Evolutionary conservation across 495 filamentous ascomycete genomes (phyloP).

Genomic region (Xylaria acuta): DNA sequence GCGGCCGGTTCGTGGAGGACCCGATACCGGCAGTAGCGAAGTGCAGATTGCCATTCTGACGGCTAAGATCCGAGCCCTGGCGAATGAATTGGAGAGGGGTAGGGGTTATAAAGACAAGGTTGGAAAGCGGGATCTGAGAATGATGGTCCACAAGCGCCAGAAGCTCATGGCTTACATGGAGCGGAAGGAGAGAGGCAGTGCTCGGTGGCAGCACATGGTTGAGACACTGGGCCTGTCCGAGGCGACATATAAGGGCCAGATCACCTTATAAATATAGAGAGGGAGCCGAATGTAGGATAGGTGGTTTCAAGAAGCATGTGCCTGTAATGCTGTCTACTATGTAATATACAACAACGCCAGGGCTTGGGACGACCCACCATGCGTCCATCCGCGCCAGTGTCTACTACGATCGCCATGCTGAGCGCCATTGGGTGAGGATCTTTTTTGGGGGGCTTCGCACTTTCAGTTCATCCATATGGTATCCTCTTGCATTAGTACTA

Average conservation of each 20-base stretch:
- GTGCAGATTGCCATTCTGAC: slow-evolving; percentile 98
- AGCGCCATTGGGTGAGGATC: slow-evolving; percentile 17
- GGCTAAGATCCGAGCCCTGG: slow-evolving; percentile 85
- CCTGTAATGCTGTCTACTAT: slow-evolving; percentile 32
- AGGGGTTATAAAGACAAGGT: slow-evolving; percentile 77
- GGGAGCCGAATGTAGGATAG: slow-evolving; percentile 23
- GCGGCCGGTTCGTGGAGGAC: slow-evolving; percentile 75
- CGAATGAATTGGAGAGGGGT: slow-evolving; percentile 62
- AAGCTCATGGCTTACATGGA: slow-evolving; percentile 85
- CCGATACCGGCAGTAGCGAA: slow-evolving; percentile 91
- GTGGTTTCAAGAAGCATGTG: slow-evolving; percentile 28
- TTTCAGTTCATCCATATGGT: slow-evolving; percentile 25
- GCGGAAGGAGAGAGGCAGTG: slow-evolving; percentile 86
- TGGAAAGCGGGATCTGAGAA: slow-evolving; percentile 86
- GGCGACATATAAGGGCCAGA: slow-evolving; percentile 85
- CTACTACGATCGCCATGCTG: slow-evolving; percentile 19
- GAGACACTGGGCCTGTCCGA: slow-evolving; percentile 83
- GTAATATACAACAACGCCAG: slow-evolving; percentile 33
- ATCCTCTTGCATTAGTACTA: slow-evolving; percentile 31
- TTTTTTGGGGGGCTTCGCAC: slow-evolving; percentile 15
- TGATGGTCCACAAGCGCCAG: slow-evolving; percentile 88
- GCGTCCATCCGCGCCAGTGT: slow-evolving; percentile 14
- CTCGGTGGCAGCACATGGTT: slow-evolving; percentile 84
- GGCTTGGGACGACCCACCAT: slow-evolving; percentile 22
- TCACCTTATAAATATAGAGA: slow-evolving; percentile 65